phyloP scores from a whole-genome alignment of 2,329 filamentous ascomycete species.

The Hymenoscyphus repandus region DNA sequence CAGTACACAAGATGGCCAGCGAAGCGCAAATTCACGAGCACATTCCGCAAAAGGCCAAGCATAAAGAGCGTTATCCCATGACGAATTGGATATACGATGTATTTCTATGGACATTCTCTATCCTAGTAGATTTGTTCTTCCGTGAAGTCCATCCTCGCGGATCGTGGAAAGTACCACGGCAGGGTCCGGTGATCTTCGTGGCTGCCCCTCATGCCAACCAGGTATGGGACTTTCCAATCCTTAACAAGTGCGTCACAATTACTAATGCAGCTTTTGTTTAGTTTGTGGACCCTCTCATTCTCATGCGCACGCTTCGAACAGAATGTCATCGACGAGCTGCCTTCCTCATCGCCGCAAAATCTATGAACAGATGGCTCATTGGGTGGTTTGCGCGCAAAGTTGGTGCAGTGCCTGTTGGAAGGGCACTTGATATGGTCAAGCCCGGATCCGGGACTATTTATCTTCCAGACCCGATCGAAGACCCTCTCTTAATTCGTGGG shows the following conservation, averaged over 20 bases:
- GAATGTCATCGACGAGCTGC: conserved; percentile 86
- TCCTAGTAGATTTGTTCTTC: conserved; percentile 95
- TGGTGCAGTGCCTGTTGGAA: conserved; percentile 86
- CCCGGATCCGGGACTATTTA: conserved; percentile 76
- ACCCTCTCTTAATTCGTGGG: conserved; percentile 76
- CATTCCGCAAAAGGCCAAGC: conserved; percentile 8
- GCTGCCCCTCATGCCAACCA: conserved; percentile 96
- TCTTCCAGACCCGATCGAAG: conserved; percentile 78
- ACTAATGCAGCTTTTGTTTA: conserved; percentile 34
- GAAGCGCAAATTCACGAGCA: conserved; percentile 6
- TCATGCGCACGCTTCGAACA: conserved; percentile 81
- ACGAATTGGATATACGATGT: conserved; percentile 71
- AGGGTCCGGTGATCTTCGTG: conserved; percentile 88
- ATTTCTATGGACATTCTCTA: conserved; percentile 70
- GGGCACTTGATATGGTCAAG: conserved; percentile 85
- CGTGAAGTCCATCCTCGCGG: conserved; percentile 92
- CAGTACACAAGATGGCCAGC: neutral
- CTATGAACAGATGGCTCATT: conserved; percentile 83
- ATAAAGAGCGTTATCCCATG: conserved; percentile 62
- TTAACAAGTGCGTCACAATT: neutral
- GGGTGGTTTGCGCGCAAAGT: conserved; percentile 79
- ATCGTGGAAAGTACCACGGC: conserved; percentile 88
- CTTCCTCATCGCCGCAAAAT: conserved; percentile 92
- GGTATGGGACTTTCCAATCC: conserved; percentile 41
- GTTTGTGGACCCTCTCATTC: conserved; percentile 92